Evolutionary conservation across 1,284 basidiomycete species (phyloP).

Genomic region (Mycosarcoma mackinlayi): DNA sequence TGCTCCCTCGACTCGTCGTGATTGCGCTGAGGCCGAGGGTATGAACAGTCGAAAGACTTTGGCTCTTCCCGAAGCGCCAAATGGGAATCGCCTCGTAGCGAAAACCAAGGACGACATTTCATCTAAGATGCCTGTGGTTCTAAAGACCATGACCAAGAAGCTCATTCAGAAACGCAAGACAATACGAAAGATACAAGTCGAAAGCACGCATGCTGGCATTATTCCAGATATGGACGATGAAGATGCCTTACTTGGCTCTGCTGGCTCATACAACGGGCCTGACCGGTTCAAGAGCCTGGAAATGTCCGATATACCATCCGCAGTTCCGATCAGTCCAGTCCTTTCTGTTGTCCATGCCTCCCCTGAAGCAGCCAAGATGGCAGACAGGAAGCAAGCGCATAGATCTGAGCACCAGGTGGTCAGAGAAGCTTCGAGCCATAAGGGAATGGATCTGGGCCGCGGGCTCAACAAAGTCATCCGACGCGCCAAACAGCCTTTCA

Average conservation of each 20-base stretch:
- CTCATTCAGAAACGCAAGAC: slow-evolving; percentile 69
- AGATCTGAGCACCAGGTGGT: background rate
- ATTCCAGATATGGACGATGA: background rate
- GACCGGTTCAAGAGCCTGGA: slow-evolving; percentile 7
- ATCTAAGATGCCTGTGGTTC: slow-evolving; percentile 69
- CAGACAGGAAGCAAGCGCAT: background rate
- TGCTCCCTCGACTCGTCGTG: background rate
- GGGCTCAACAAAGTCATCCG: slow-evolving; percentile 32
- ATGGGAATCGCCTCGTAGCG: slow-evolving; percentile 12
- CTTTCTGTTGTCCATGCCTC: slow-evolving; percentile 22
- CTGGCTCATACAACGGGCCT: background rate
- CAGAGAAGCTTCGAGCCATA: background rate
- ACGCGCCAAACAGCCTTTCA: slow-evolving; percentile 31
- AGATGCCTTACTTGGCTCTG: background rate
- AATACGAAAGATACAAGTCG: slow-evolving; percentile 62
- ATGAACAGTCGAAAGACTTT: background rate
- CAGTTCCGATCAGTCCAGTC: slow-evolving; percentile 13
- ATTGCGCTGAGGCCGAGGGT: background rate
- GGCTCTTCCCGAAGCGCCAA: slow-evolving; percentile 31
- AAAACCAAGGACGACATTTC: slow-evolving; percentile 7
- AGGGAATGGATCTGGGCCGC: slow-evolving; percentile 16
- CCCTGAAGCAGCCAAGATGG: background rate
- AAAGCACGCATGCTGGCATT: slow-evolving; percentile 27
- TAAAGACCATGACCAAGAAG: slow-evolving; percentile 71
- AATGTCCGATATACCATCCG: slow-evolving; percentile 3